Conservation (phyloP, 164 flowering plant species). For the Umbellularia californica region DNA sequence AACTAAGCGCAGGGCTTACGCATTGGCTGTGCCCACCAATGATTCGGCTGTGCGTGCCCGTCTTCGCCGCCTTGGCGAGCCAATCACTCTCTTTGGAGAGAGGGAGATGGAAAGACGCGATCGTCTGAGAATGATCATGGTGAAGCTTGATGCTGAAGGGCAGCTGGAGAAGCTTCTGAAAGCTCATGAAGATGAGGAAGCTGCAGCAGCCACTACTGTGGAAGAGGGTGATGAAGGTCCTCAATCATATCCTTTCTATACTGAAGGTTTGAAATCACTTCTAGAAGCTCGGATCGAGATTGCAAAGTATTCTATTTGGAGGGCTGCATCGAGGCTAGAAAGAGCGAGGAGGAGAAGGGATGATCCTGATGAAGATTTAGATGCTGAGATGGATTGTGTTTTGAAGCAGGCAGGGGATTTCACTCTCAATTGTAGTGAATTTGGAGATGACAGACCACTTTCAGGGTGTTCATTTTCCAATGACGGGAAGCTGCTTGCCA, state of each 20-base stretch:
- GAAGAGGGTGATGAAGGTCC: conserved; percentile 55
- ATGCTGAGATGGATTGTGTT: conserved; percentile 78
- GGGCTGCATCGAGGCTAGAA: conserved; percentile 64
- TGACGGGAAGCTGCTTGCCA: conserved; percentile 78
- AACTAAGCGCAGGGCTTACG: conserved; percentile 85
- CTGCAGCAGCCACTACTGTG: conserved; percentile 36
- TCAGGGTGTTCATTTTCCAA: conserved; percentile 81
- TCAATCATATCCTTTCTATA: conserved; percentile 77
- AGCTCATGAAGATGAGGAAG: conserved; percentile 92
- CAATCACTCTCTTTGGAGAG: conserved; percentile 90
- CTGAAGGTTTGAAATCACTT: conserved; percentile 74
- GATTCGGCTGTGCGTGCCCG: conserved; percentile 84
- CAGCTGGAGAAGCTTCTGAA: conserved; percentile 87
- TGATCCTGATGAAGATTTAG: conserved; percentile 89
- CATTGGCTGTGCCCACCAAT: conserved; percentile 93
- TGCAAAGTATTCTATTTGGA: conserved; percentile 60
- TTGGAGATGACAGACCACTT: conserved; percentile 93
- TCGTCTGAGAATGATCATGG: conserved; percentile 75
- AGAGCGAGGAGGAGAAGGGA: conserved; percentile 73
- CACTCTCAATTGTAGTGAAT: conserved; percentile 70
- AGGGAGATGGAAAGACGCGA: conserved; percentile 96
- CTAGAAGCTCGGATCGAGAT: conserved; percentile 67
- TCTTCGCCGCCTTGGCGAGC: conserved; percentile 88
- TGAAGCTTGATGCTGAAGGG: conserved; percentile 73
- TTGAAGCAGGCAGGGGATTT: conserved; percentile 55